phyloP scores from a whole-genome alignment of 2,329 filamentous ascomycete genomes.

The Epicoccum sorghinum region DNA sequence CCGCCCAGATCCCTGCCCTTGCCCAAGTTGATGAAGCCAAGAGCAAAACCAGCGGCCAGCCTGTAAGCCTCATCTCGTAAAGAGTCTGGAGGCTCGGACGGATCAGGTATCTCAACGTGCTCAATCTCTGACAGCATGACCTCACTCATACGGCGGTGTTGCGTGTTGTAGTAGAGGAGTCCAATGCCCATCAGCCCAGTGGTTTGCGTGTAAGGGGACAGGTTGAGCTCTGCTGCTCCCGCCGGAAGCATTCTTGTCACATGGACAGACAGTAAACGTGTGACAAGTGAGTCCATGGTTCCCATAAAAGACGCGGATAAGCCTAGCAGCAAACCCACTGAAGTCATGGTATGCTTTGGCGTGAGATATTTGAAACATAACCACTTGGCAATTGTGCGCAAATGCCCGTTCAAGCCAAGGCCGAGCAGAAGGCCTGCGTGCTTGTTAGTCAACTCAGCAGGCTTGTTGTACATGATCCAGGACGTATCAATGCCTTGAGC shows the following conservation, averaged over 20 bases:
- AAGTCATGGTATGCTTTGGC: conserved; percentile 98
- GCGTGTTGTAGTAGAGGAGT: conserved; percentile 89
- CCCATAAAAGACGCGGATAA: conserved; percentile 93
- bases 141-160: conserved; percentile 98
- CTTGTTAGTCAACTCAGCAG: conserved; percentile 88
- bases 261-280: conserved; percentile 90
- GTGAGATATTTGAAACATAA: conserved; percentile 99
- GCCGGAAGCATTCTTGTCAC: conserved; percentile 92
- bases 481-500: conserved; percentile 96
- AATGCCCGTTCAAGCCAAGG: conserved; percentile 88
- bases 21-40: conserved; percentile 93
- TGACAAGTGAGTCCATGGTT: conserved; percentile 96
- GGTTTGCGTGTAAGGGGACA: conserved; percentile 92
- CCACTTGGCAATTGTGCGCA: conserved; percentile 96
- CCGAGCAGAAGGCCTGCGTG: conserved; percentile 93
- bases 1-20: conserved; percentile 88
- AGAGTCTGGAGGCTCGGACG: conserved; percentile 70
- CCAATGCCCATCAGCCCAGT: conserved; percentile 98
- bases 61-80: conserved; percentile 95
- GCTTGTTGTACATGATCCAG: conserved; percentile 99
- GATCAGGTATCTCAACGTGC: conserved; percentile 80
- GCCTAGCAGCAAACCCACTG: conserved; percentile 90
- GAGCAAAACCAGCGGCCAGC: conserved; percentile 87
- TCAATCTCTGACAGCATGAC: conserved; percentile 98
- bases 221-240: conserved; percentile 90